Percentiles rank a stretch among this genome's conserved stretches.
phyloP scores from a whole-genome alignment of 148 eudicot genomes.

The Salicornia ramosissima region DNA sequence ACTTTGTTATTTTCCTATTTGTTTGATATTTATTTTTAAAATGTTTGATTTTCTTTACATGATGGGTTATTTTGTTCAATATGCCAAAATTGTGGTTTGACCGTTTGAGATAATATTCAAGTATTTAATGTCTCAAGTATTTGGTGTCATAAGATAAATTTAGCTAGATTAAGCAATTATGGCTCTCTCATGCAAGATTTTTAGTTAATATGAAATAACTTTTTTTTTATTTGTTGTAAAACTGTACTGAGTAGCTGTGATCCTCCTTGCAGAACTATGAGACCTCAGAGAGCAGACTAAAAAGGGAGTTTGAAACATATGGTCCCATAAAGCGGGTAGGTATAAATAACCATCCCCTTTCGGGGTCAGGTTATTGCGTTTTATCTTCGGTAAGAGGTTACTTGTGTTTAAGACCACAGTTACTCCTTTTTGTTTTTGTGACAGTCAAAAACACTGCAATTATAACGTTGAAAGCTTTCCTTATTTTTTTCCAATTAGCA shows the following conservation, averaged over 20 bases:
- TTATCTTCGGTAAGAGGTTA: conserved; percentile 66
- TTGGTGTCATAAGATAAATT: no score
- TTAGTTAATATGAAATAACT: not conserved
- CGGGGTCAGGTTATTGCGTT: conserved; percentile 61
- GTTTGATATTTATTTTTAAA: no score
- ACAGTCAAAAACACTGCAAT: no score
- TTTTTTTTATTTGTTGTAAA: not conserved
- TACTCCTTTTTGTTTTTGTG: not conserved
- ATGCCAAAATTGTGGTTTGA: not conserved
- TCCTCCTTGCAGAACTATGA: conserved; percentile 66
- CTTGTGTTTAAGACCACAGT: conserved; percentile 8
- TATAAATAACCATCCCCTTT: conserved; percentile 42
- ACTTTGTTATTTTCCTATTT: no score
- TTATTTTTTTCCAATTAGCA: no score
- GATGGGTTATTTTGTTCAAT: not conserved
- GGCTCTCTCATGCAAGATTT: not conserved
- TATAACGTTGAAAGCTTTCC: no score
- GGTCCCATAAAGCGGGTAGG: conserved; percentile 99
- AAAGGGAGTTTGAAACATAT: conserved; percentile 99
- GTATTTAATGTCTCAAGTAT: not conserved
- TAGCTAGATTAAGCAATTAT: no score
- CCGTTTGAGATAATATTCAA: no score
- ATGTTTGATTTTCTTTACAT: not conserved
- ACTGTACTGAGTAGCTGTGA: not conserved
- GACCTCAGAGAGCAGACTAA: conserved; percentile 92